A percentile compares a stretch with the other conserved stretches of the same genome.
Conservation (phyloP, 768 basidiomycete species). For the Coprinopsis marcescibilis region DNA sequence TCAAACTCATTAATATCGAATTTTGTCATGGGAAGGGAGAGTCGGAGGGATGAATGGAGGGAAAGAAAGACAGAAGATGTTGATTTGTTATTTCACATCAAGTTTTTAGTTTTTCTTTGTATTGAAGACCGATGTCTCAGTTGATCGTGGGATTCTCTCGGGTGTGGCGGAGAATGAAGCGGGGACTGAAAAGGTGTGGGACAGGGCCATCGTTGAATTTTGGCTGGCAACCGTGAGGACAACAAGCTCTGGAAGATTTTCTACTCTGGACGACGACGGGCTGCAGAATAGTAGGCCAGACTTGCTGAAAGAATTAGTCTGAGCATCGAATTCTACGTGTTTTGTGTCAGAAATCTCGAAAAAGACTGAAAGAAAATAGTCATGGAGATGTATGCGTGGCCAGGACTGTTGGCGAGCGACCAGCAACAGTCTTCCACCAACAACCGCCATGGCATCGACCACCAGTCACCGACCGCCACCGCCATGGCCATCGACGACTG, state of each 20-base stretch:
- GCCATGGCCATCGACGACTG: slow-evolving; percentile 34
- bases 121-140: slow-evolving; percentile 25
- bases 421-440: slow-evolving; percentile 2
- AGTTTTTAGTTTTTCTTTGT: slow-evolving; percentile 19
- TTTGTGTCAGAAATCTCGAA: slow-evolving; percentile 3
- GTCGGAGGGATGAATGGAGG: slow-evolving; percentile 17
- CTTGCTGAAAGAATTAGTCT: background rate
- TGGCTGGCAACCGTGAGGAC: background rate
- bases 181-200: slow-evolving; percentile 18
- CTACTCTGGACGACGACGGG: slow-evolving; percentile 1
- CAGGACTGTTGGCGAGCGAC: background rate
- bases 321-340: background rate
- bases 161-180: slow-evolving; percentile 29
- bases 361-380: background rate
- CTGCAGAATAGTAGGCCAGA: background rate
- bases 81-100: too few relatives aligned
- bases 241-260: background rate
- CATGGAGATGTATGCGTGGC: slow-evolving; percentile 1
- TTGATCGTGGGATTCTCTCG: slow-evolving; percentile 29
- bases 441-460: slow-evolving; percentile 9
- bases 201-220: background rate
- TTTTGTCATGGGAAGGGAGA: slow-evolving; percentile 17
- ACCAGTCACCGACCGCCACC: slow-evolving; percentile 17
- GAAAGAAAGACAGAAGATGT: too few relatives aligned
- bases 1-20: slow-evolving; percentile 26